Base-by-base conservation (phyloP, 495 filamentous ascomycete genomes). In the Trichodelitschia bisporula region DNA sequence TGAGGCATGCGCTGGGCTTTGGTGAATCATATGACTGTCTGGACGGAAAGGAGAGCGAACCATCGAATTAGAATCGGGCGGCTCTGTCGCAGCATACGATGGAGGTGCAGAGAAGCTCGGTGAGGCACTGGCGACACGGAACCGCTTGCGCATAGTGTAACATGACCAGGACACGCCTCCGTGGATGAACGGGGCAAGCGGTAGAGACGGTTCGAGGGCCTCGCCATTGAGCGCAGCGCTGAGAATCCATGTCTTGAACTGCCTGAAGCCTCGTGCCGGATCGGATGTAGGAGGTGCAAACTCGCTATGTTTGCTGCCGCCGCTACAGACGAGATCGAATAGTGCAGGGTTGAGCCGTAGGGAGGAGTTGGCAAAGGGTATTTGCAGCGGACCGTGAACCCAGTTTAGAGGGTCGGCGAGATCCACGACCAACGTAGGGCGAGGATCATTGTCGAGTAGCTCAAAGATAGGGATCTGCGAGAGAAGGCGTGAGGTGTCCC, bases 341-440 rank as follows among this genome's bases (percentile, higher is more conserved):
- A 71, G 37, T 5, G 42, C 40, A 15, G 48, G 45, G 16, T 54
- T 52, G 1, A 54, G 9, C 30, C 61, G 58, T 25, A 78, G 47
- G 1, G 64, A 51, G 15, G 57, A 49, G 39, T 77, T 78, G 2
- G 59, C 57, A 45, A 63, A 75, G 0, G 71, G 26, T 4, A 70
- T 51, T 11, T 57, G 51, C 14, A 76, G 45, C 14, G 55, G 48
- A 0, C 57, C 62, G 2, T 64, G 49, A 18, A 40, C 50, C 36
- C 44, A 59, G 41, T 65, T 66, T n/a, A 43, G 40, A 4, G 51
- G 35, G 34, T 69, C 62, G 18, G 44, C 53, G 5, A 72, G 48
- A 35, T 78, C 72, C 11, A 76, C 47, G 31, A 77, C 57, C 39
- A 78, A 76, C 4, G 67, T 71, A 14, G 69, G 70, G 15, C 71